Evolutionary conservation across 148 eudicot genomes (phyloP).

Genomic region (Dianthus caryophyllus): DNA sequence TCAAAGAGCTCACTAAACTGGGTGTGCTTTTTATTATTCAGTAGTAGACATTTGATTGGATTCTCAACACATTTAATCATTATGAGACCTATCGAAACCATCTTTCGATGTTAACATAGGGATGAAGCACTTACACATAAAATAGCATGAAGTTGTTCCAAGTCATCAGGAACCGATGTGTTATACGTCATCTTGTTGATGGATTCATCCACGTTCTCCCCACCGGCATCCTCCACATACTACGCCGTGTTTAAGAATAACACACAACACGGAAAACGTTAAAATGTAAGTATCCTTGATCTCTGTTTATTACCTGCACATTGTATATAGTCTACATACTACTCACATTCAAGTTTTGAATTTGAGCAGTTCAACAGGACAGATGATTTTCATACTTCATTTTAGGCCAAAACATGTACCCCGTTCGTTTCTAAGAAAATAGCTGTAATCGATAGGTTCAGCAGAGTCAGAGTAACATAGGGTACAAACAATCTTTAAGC

Average conservation of each 20-base stretch:
- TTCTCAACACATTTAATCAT: no score
- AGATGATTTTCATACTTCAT: no score
- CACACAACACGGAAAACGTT: not conserved
- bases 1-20: not conserved
- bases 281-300: not conserved
- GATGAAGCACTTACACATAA: conserved; percentile 62
- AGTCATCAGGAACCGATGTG: conserved; percentile 65
- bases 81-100: no score
- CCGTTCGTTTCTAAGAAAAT: no score
- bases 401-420: no score
- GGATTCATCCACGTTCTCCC: conserved; percentile 79
- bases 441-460: no score
- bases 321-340: no score
- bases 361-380: not conserved
- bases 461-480: no score
- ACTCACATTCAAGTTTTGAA: not conserved
- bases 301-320: not conserved
- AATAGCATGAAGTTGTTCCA: conserved; percentile 88
- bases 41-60: no score
- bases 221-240: conserved; percentile 90
- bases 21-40: no score
- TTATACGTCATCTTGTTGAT: conserved; percentile 76
- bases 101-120: no score
- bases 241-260: conserved; percentile 26
- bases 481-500: no score